Conservation (phyloP, 441 rosid species). For the Pelargonium myrrhifolium region DNA sequence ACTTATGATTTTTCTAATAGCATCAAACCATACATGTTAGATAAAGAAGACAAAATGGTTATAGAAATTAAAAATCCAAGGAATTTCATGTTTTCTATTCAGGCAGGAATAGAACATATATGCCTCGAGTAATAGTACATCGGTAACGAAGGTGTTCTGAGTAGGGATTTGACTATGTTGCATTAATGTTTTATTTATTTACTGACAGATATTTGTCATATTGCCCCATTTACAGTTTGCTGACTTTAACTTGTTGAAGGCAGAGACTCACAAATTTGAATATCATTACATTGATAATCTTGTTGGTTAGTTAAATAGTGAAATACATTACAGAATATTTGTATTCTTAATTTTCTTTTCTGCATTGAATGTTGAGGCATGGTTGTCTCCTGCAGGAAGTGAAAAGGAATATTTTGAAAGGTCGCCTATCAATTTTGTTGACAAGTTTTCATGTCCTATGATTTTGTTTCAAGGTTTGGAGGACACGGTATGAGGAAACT, state of each 20-base stretch:
- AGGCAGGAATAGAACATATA: background rate
- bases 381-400: constrained; percentile 38
- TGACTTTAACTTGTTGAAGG: constrained; percentile 64
- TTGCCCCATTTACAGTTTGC: constrained; percentile 43
- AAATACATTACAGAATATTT: background rate
- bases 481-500: constrained; percentile 53
- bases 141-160: background rate
- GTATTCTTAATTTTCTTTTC: background rate
- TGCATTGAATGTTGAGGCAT: constrained; percentile 6
- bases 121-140: background rate
- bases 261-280: constrained; percentile 78
- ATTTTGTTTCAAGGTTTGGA: constrained; percentile 89
- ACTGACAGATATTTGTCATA: background rate
- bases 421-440: constrained; percentile 74
- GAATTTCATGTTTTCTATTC: background rate
- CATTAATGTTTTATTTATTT: background rate
- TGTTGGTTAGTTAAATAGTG: constrained; percentile 52
- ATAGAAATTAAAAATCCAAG: background rate
- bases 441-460: constrained; percentile 78
- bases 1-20: no score
- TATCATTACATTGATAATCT: constrained; percentile 75
- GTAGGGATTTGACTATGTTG: no score
- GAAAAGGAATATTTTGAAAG: constrained; percentile 60
- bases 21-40: background rate
- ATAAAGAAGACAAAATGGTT: background rate